A percentile compares a stretch with the other conserved stretches of the same genome.
Evolutionary conservation across 2,329 filamentous ascomycete genomes (phyloP).

Genomic region (Fusarium tuaranense): DNA sequence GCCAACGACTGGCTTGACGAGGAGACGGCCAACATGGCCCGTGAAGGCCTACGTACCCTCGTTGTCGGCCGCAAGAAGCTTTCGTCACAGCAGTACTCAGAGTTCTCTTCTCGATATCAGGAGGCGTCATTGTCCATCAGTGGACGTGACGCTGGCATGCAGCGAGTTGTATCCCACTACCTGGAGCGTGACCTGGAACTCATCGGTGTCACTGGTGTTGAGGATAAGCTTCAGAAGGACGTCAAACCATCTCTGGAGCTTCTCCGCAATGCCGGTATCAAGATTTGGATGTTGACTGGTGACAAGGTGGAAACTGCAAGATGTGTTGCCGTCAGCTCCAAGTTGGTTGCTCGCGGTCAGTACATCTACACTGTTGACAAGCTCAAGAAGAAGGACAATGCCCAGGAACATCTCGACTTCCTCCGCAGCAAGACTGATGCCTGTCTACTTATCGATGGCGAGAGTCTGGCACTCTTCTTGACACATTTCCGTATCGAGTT

Average conservation of each 20-base stretch:
- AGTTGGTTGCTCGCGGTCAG: constrained; percentile 92
- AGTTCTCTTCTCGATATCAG: constrained; percentile 80
- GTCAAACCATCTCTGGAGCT: constrained; percentile 96
- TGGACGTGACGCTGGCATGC: constrained; percentile 84
- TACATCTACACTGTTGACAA: constrained; percentile 95
- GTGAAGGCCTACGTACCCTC: constrained; percentile 92
- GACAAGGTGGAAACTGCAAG: constrained; percentile 98
- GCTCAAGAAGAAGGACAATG: constrained; percentile 84
- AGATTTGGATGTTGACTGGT: constrained; percentile 99
- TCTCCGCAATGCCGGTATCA: constrained; percentile 95
- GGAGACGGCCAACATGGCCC: constrained; percentile 99
- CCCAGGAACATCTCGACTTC: constrained; percentile 89
- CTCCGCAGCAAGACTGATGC: constrained; percentile 87
- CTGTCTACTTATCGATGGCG: constrained; percentile 93
- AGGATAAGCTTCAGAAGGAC: constrained; percentile 95
- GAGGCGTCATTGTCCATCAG: constrained; percentile 85
- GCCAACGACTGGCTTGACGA: constrained; percentile 99
- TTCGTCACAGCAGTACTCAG: constrained; percentile 80
- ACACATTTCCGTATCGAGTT: constrained; percentile 86
- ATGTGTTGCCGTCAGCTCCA: constrained; percentile 94
- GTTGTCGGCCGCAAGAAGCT: constrained; percentile 94
- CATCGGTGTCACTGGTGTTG: constrained; percentile 96
- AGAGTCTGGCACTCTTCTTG: constrained; percentile 86
- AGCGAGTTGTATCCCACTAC: constrained; percentile 80
- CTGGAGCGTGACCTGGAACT: constrained; percentile 92